Evolutionary conservation across 2,329 filamentous ascomycete genomes (phyloP).

Genomic region (Ceratocystiopsis brevicomis): DNA sequence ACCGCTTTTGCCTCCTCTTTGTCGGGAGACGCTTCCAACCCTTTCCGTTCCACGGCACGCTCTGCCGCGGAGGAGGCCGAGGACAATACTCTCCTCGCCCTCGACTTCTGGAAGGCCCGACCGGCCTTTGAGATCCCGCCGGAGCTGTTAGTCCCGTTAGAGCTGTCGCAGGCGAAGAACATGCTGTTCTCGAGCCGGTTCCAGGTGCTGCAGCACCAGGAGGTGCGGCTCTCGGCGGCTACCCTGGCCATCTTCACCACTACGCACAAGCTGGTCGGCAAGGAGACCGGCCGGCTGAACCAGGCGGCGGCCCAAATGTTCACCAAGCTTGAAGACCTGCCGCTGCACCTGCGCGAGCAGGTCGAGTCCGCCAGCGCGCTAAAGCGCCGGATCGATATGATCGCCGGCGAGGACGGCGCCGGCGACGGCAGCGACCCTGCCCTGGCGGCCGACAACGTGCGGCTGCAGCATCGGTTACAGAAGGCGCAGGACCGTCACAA

Average conservation of each 20-base stretch:
- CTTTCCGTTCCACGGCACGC: constrained; percentile 11
- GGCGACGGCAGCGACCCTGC: constrained; percentile 15
- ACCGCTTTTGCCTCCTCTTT: too few relatives aligned
- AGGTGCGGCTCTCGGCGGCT: constrained; percentile 49
- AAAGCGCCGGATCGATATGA: constrained; percentile 44
- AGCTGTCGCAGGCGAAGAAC: constrained; percentile 25
- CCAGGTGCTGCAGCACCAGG: constrained; percentile 41
- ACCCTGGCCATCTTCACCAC: constrained; percentile 55
- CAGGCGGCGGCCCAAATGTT: constrained; percentile 56
- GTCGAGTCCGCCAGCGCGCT: constrained; percentile 47
- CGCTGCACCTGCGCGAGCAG: constrained; percentile 48
- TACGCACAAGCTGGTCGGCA: constrained; percentile 50
- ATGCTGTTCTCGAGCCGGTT: constrained; percentile 39
- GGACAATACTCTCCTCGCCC: constrained; percentile 27
- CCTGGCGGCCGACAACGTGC: constrained; percentile 26
- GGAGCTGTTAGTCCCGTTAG: constrained; percentile 8
- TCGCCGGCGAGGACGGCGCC: constrained; percentile 35
- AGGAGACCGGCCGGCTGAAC: constrained; percentile 50
- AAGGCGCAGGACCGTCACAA: constrained; percentile 36
- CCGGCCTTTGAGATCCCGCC: constrained; percentile 9
- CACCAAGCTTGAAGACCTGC: constrained; percentile 47
- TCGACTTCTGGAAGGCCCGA: constrained; percentile 30
- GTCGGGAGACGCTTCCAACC: too few relatives aligned
- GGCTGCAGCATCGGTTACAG: constrained; percentile 39
- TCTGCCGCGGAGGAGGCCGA: constrained; percentile 15